A percentile compares a stretch with the other conserved stretches of the same genome.
Evolutionary conservation across 768 basidiomycete species (phyloP).

Genomic region (Clathrus columnatus): DNA sequence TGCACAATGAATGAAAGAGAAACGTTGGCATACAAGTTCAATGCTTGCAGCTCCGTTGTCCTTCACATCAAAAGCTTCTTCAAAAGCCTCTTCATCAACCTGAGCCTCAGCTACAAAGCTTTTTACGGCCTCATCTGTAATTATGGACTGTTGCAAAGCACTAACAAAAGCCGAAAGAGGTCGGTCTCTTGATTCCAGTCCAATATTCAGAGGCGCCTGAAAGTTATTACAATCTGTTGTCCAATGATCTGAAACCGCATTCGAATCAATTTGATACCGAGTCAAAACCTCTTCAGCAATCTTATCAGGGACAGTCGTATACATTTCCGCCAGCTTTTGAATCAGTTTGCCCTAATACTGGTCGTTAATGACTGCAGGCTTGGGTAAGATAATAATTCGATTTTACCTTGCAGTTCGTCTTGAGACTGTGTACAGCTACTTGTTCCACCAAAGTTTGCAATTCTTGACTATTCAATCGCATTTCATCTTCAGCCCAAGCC

Average conservation of each 20-base stretch:
- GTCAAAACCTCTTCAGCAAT: slow-evolving; percentile 40
- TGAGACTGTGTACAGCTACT: slow-evolving; percentile 51
- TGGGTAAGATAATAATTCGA: slow-evolving; percentile 13
- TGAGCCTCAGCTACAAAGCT: slow-evolving; percentile 17
- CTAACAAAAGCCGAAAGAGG: background rate
- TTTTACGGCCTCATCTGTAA: slow-evolving; percentile 14
- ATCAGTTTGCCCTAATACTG: slow-evolving; percentile 55
- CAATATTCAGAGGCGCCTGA: slow-evolving; percentile 1
- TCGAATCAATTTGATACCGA: slow-evolving; percentile 43
- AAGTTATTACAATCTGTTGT: slow-evolving; percentile 31
- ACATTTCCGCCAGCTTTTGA: slow-evolving; percentile 42
- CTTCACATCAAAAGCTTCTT: background rate
- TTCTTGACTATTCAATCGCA: slow-evolving; percentile 36
- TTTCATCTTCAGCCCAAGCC: slow-evolving; percentile 38
- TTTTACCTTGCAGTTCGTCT: slow-evolving; percentile 43
- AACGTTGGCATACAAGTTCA: slow-evolving; percentile 5
- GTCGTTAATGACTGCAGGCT: too few species aligned
- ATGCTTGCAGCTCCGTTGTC: background rate
- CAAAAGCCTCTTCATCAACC: slow-evolving; percentile 11
- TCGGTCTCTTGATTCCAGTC: background rate
- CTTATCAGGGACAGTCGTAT: slow-evolving; percentile 32
- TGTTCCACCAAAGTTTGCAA: slow-evolving; percentile 43
- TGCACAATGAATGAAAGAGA: background rate
- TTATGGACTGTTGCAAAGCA: slow-evolving; percentile 10
- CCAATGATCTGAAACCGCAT: slow-evolving; percentile 47